Base-by-base conservation (phyloP, 176 grass and related monocot species). In the Oryza brachyantha region DNA sequence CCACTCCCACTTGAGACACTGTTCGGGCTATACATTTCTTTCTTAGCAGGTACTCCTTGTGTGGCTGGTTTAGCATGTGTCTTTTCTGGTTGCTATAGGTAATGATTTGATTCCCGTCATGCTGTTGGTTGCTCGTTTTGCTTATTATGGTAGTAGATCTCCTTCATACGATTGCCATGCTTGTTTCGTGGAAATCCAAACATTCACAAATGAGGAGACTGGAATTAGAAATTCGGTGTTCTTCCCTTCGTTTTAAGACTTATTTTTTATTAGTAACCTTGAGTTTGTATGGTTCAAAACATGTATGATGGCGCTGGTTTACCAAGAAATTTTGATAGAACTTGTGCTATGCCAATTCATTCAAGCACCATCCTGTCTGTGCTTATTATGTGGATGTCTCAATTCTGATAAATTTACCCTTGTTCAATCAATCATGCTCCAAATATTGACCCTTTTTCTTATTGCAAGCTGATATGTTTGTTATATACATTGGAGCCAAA, bases 251-350 rank as follows among this genome's bases (percentile, higher is more conserved):
- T 72, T 85, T 78, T 34, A 71, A 81, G 77, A 59, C 61, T 64
- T 79, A 17, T 81, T 89, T 76, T 57, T 37, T 19, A 31, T 81
- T 81, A 77, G 72, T 77, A 60, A 31, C 66, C 32, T 85, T 81
- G 42, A 11, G 38, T 4, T 4, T 85, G 67, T 17, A 7, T 61
- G 66, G 48, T 85, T 71, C 60, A 52, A 77, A 77, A 32, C 66
- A 60, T 81, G 82, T 77, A 66, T 66, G 72, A 77, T 77, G 36
- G 46, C 72, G 73, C 78, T 66, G 35, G 26, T 85, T 85, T 81
- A 84, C 66, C 77, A 72, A 77, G 66, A 81, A 85, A 89, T 89
- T 89, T 89, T 89, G 82, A 85, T 77, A 72, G 58, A 88, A 81
- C 66, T 48, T 77, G 59, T 77, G 65, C 73, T 73, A 34, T 59